phyloP scores from a whole-genome alignment of 23 red algal species.

The Chondrus crispus region DNA sequence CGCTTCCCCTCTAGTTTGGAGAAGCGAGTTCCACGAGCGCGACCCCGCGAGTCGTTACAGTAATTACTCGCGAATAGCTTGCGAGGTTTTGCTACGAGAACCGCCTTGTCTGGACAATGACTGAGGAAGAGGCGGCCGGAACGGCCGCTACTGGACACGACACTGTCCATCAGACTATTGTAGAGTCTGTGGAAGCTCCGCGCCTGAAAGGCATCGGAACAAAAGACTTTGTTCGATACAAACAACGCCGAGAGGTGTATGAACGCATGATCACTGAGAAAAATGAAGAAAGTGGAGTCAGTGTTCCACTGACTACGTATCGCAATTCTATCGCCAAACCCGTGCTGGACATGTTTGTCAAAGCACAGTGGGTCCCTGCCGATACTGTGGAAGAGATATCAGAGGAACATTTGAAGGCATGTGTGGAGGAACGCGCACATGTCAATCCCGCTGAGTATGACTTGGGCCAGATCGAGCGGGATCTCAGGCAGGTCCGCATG shows the following conservation, averaged over 20 bases:
- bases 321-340: background rate
- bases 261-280: background rate
- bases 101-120: too few relatives aligned
- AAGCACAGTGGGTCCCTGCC: background rate
- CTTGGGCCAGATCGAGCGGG: background rate
- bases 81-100: too few relatives aligned
- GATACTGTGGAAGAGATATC: background rate
- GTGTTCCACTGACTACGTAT: background rate
- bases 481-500: background rate
- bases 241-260: background rate
- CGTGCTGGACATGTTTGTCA: background rate
- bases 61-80: too few relatives aligned
- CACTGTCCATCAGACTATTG: background rate
- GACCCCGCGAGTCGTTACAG: too few relatives aligned
- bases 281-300: background rate
- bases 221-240: background rate
- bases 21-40: too few relatives aligned
- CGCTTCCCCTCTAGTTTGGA: too few relatives aligned
- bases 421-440: background rate
- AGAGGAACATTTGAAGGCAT: background rate
- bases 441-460: background rate
- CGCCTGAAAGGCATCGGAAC: background rate
- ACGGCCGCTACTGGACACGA: too few relatives aligned
- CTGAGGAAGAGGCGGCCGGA: too few relatives aligned
- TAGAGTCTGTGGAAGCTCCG: background rate